phyloP scores from a whole-genome alignment of 2,329 filamentous ascomycete species.

The Huntiella savannae region DNA sequence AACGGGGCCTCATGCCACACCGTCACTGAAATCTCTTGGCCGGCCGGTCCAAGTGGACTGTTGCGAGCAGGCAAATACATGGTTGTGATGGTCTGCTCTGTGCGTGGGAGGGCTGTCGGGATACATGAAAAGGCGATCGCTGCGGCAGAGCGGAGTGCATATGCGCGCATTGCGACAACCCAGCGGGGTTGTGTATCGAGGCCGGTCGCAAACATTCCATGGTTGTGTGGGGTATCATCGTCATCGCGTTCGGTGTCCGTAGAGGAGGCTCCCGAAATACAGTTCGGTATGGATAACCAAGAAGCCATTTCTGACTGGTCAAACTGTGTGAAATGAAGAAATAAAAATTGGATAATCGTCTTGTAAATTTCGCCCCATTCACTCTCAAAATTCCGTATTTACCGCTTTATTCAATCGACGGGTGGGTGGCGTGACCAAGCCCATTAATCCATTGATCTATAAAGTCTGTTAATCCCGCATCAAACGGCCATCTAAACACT shows the following conservation, averaged over 20 bases:
- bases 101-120: conserved; percentile 1
- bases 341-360: not conserved
- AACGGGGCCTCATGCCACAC: too few relatives aligned
- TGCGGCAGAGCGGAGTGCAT: conserved; percentile 26
- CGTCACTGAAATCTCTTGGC: too few relatives aligned
- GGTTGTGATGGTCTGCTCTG: conserved; percentile 1
- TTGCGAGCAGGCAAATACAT: conserved; percentile 18
- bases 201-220: conserved; percentile 24
- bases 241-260: not conserved
- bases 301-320: not conserved
- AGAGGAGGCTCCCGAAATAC: not conserved
- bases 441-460: too few relatives aligned
- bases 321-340: not conserved
- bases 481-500: too few relatives aligned
- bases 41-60: too few relatives aligned
- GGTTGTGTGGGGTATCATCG: conserved; percentile 9
- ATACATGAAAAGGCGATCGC: conserved; percentile 21
- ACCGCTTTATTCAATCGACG: too few relatives aligned
- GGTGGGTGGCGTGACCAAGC: too few relatives aligned
- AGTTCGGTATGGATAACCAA: not conserved
- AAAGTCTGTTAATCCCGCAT: too few relatives aligned
- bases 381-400: too few relatives aligned
- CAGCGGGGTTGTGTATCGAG: conserved; percentile 26
- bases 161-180: conserved; percentile 24
- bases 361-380: too few relatives aligned